Evolutionary conservation across 2,329 filamentous ascomycete genomes (phyloP).

Genomic region (Bisporella sp.): DNA sequence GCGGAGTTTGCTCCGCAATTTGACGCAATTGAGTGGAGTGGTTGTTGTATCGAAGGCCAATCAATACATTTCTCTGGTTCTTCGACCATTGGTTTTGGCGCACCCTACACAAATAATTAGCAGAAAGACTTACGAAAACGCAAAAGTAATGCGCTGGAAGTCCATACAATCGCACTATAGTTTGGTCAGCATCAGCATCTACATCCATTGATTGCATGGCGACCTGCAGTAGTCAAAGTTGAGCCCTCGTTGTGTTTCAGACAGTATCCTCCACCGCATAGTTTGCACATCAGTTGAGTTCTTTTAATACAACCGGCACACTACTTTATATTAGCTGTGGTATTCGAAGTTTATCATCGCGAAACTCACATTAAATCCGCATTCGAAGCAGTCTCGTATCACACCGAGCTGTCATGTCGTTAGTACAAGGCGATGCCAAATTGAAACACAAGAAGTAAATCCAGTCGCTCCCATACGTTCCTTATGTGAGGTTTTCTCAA

Average conservation of each 20-base stretch:
- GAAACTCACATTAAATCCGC: constrained; percentile 64
- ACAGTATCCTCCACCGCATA: constrained; percentile 77
- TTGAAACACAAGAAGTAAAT: too few relatives aligned
- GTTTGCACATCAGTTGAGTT: constrained; percentile 64
- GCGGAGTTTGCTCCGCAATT: too few relatives aligned
- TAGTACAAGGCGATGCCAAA: too few relatives aligned
- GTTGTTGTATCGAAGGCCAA: background rate
- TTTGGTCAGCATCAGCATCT: constrained; percentile 21
- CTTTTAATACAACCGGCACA: constrained; percentile 68
- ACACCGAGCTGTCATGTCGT: constrained; percentile 35
- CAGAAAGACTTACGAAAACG: background rate
- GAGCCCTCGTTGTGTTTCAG: constrained; percentile 77
- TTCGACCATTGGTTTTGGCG: constrained; percentile 16
- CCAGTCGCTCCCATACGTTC: constrained; percentile 20
- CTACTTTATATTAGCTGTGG: constrained; percentile 32
- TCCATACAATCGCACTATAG: constrained; percentile 28
- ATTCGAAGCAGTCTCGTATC: constrained; percentile 77
- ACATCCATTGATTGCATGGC: constrained; percentile 20
- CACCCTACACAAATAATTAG: constrained; percentile 17
- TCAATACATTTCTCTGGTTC: constrained; percentile 23
- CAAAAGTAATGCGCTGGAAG: constrained; percentile 2
- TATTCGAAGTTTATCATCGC: constrained; percentile 2
- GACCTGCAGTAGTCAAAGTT: constrained; percentile 42
- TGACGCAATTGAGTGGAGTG: constrained; percentile 3
- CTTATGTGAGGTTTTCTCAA: constrained; percentile 31